Evolutionary conservation across 768 basidiomycete genomes (phyloP), one percentile per base, ranked within the genome.

Genomic region (Russula griseocarnosa): DNA sequence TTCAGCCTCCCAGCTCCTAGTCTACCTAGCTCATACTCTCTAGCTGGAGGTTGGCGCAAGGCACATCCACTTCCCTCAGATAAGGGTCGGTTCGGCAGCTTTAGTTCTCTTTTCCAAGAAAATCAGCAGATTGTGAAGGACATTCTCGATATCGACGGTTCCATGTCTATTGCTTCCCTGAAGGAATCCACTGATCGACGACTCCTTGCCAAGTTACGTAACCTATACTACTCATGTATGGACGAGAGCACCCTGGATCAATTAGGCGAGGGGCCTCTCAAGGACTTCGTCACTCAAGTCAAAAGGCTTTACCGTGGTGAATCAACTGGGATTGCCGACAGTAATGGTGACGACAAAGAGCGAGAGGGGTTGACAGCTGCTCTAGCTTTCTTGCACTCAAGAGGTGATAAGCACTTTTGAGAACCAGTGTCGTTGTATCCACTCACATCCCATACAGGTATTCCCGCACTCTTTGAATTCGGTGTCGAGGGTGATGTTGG

Each of bases 1-100:
- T 58, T 6, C 11, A 46, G 13, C 50, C n/a, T 55, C 28, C 40
- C 56, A 40, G 30, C 34, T 36, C 47, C 22, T 47, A 26, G 26
- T n/a, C 24, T 47, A 24, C 9, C 44, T 20, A 58, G 7, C 44
- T 51, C 46, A 60, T 54, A 18, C 61, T 58, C 44, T 56, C 53
- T 59, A 95, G 92, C 88, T 71, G 92, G 92, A 20, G 94, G 94
- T 14, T 99, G 96, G 96, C 79, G 90, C 22, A 82, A 82, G 47
- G 75, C 78, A 0, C 86, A 98, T 72, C 89, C 92, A 36, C 80
- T 99, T 49, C 96, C 97, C 1, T 86, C 92, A 0, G 93, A 92
- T 73, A 91, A 92, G 72, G 83, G 86, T 40, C 79, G 77, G 60
- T 87, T 81, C 68, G 89, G 87, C 46, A 81, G 83, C 28, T 95